Conservation (phyloP, 306 rosid species). For the Vigna reflexopilosa region DNA sequence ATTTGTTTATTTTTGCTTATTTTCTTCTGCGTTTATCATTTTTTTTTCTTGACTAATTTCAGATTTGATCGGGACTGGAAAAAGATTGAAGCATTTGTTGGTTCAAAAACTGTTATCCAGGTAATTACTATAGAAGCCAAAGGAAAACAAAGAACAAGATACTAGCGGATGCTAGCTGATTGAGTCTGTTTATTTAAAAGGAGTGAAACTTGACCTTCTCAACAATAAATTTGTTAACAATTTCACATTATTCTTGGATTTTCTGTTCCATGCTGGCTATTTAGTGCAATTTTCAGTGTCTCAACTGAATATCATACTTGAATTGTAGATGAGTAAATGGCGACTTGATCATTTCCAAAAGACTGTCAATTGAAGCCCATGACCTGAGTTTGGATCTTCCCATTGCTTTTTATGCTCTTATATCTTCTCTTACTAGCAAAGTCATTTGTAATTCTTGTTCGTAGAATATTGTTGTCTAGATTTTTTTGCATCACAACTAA, state of each 20-base stretch:
- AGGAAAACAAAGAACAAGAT: constrained; percentile 25
- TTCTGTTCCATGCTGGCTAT: constrained; percentile 21
- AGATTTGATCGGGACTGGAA: constrained; percentile 99
- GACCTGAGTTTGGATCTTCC: not conserved
- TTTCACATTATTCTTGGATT: constrained; percentile 28
- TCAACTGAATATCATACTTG: constrained; percentile 15
- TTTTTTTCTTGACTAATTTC: constrained; percentile 38
- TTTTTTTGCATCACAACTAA: constrained; percentile 4
- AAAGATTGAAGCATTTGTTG: constrained; percentile 96
- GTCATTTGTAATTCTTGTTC: not conserved
- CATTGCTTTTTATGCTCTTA: not conserved
- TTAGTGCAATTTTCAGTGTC: constrained; percentile 25
- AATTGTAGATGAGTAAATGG: constrained; percentile 7
- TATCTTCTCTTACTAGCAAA: constrained; percentile 5
- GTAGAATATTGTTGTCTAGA: not conserved
- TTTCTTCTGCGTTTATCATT: constrained; percentile 15
- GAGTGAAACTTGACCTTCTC: not conserved
- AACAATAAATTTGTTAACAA: constrained; percentile 1
- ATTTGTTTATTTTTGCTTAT: constrained; percentile 16
- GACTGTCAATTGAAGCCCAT: not conserved
- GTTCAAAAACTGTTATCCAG: constrained; percentile 98
- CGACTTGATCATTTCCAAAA: constrained; percentile 3
- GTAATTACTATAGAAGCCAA: constrained; percentile 52
- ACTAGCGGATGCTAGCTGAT: not conserved
- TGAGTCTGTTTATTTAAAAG: not conserved